Percentiles rank a stretch among this genome's conserved stretches.
Conservation (phyloP, 2,329 filamentous ascomycete species). For the Dactylellina drechsleri region DNA sequence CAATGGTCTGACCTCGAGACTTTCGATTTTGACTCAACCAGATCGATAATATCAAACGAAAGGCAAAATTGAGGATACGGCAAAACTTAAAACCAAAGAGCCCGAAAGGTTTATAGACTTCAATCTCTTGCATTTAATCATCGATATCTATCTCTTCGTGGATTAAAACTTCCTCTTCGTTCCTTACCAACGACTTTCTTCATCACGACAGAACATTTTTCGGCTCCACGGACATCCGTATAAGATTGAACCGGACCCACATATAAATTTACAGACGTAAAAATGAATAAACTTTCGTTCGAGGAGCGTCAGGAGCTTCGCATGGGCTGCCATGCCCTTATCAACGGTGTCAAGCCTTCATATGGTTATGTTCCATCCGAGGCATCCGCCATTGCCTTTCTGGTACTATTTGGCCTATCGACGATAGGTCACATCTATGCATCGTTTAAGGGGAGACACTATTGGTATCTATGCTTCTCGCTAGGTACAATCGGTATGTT, state of each 20-base stretch:
- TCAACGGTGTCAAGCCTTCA: slow-evolving; percentile 14
- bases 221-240: background rate
- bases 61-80: slow-evolving; percentile 10
- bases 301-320: slow-evolving; percentile 28
- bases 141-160: background rate
- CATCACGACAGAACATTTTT: background rate
- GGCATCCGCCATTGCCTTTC: slow-evolving; percentile 37
- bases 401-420: slow-evolving; percentile 36
- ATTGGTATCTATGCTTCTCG: slow-evolving; percentile 50
- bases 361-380: slow-evolving; percentile 47
- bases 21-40: slow-evolving; percentile 4
- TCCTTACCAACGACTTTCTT: background rate
- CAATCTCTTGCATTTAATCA: background rate
- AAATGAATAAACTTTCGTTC: slow-evolving; percentile 27
- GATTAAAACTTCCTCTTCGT: background rate
- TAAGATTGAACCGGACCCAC: background rate
- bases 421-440: slow-evolving; percentile 46
- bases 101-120: background rate
- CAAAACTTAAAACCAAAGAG: background rate
- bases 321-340: slow-evolving; percentile 20
- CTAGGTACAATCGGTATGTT: slow-evolving; percentile 47
- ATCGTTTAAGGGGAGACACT: slow-evolving; percentile 37
- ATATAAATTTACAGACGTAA: background rate
- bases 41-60: slow-evolving; percentile 5
- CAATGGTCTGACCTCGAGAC: slow-evolving; percentile 4